A percentile compares a stretch with the other conserved stretches of the same genome.
Evolutionary conservation across 441 rosid species (phyloP).

Genomic region (Omphalea diandra): DNA sequence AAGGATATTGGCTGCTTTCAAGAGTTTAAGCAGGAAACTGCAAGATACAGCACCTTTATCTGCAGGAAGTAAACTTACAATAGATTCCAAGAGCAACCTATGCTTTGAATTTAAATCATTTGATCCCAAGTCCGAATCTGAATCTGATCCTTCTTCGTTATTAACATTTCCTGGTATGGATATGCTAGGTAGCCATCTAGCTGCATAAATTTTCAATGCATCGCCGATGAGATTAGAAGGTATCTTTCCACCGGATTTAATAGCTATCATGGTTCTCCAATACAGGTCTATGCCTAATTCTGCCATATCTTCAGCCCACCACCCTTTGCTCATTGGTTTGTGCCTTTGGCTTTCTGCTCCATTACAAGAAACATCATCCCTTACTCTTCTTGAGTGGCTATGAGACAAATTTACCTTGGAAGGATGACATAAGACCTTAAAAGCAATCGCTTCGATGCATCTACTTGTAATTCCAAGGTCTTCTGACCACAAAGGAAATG

Average conservation of each 20-base stretch:
- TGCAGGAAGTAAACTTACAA: conserved; percentile 79
- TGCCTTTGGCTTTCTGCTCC: conserved; percentile 74
- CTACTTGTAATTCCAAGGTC: conserved; percentile 77
- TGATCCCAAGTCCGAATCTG: conserved; percentile 63
- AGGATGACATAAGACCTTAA: conserved; percentile 67
- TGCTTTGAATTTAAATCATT: conserved; percentile 52
- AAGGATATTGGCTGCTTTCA: conserved; percentile 68
- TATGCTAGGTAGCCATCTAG: conserved; percentile 75
- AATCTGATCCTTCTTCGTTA: conserved; percentile 38
- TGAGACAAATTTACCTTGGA: conserved; percentile 81
- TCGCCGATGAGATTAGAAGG: conserved; percentile 83
- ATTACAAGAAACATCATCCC: conserved; percentile 78
- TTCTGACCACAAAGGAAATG: conserved; percentile 84
- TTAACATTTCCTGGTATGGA: conserved; percentile 43
- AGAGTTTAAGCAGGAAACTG: conserved; percentile 77
- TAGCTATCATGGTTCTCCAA: conserved; percentile 64
- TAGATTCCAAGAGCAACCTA: conserved; percentile 60
- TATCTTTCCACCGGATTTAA: conserved; percentile 60
- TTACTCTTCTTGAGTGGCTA: conserved; percentile 71
- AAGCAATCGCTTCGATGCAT: conserved; percentile 78
- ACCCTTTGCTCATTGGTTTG: conserved; percentile 72
- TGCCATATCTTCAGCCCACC: conserved; percentile 99
- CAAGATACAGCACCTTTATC: conserved; percentile 82
- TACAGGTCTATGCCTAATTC: conserved; percentile 86
- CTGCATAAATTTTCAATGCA: conserved; percentile 88